Evolutionary conservation across 176 grass and related monocot species (phyloP), one percentile per base, ranked within the genome.

Genomic region (Metroxylon sagu): DNA sequence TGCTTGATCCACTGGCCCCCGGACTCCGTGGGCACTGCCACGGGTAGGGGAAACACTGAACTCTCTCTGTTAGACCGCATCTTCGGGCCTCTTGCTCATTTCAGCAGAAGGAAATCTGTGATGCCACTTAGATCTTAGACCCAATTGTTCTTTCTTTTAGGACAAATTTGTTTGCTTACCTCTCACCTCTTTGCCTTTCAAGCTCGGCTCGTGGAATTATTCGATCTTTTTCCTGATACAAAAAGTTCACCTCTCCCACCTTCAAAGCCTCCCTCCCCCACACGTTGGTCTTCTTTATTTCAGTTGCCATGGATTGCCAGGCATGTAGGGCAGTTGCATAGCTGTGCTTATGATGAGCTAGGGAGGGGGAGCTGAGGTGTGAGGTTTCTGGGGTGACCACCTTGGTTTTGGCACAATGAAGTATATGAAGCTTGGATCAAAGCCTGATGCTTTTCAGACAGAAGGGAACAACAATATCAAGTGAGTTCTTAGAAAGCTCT

Each of bases 351-450:
- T 60, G 58, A 60, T 60, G 58, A 28, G 29, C n/a, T 60, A 60
- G 28, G 17, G 23, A 29, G 18, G 58, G 29, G 28, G n/a, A 27
- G 58, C 16, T 18, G 17, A 60, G 58, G 17, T 5, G 17, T 39
- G 60, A 77, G 2, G 60, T 76, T 29, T 26, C 19, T 29, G 56
- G n/a, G 8, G 3, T 26, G 19, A 14, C 54, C 23, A 14, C 25
- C 23, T 57, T 25, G 14, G 1, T 48, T 58, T 69, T 7, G 71
- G 18, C 60, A 85, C 61, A 16, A 99, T 99, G 94, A 99, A 99
- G 85, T 87, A 99, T 49, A 99, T 99, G 94, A 99, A 99, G 61
- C 88, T 99, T 79, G 94, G 94, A 60, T 99, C 94, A 1, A 99
- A 93, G 76, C 82, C 88, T 3, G 94, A 99, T 76, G 74, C 71